phyloP scores from a whole-genome alignment of 441 rosid genomes.

The Eutrema salsugineum region DNA sequence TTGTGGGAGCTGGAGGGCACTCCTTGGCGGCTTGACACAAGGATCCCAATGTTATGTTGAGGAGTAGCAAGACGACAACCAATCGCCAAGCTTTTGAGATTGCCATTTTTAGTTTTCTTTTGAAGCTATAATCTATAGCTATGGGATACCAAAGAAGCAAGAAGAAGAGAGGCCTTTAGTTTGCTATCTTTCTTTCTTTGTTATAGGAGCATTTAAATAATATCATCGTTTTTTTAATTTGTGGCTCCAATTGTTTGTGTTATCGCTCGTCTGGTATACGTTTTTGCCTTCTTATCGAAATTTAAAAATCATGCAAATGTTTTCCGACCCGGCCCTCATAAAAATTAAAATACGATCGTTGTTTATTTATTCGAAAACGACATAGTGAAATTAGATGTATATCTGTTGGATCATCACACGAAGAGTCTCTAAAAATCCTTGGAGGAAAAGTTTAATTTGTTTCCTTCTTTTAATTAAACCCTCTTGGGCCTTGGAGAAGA shows the following conservation, averaged over 20 bases:
- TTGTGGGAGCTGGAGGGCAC: slow-evolving; percentile 32
- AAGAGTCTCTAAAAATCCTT: not conserved
- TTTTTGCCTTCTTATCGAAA: not conserved
- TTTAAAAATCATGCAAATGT: not conserved
- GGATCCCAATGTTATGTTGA: slow-evolving; percentile 33
- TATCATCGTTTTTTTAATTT: not conserved
- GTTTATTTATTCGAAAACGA: not conserved
- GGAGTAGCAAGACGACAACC: slow-evolving; percentile 17
- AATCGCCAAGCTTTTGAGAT: slow-evolving; percentile 5
- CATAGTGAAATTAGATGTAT: not conserved
- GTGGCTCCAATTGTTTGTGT: slow-evolving; percentile 18
- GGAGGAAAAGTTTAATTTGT: not conserved
- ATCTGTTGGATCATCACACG: not conserved
- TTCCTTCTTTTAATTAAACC: not conserved
- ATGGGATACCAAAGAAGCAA: not conserved
- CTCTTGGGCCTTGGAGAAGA: slow-evolving; percentile 26
- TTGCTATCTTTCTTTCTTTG: not conserved
- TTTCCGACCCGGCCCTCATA: not conserved
- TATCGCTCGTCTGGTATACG: not conserved
- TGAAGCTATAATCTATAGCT: slow-evolving; percentile 4
- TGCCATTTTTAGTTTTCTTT: not conserved
- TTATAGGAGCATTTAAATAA: not conserved
- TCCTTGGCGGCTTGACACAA: slow-evolving; percentile 31
- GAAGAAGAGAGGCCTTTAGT: not conserved
- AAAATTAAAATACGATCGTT: not conserved